phyloP scores from a whole-genome alignment of 1,284 basidiomycete species.

The Apiotrichum veenhuisii region DNA sequence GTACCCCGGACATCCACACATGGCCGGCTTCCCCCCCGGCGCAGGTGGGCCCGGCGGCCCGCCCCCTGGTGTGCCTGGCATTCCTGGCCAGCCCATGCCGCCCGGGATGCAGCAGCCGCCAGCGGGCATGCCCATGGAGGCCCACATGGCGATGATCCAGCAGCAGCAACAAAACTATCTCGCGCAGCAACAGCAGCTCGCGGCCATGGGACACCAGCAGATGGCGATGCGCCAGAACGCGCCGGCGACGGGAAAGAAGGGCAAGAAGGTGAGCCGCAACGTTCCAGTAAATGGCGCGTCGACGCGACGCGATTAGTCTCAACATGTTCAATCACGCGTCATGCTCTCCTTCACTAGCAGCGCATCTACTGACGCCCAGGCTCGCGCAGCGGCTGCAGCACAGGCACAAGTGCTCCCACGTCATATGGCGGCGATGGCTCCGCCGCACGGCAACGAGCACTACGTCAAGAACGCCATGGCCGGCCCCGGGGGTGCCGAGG shows the following conservation, averaged over 20 bases:
- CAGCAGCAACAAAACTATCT: conserved; percentile 18
- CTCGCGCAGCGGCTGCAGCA: conserved; percentile 1
- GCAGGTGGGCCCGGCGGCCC: background rate
- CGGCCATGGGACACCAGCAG: conserved; percentile 6
- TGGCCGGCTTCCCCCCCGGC: conserved; percentile 3
- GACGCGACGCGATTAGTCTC: background rate
- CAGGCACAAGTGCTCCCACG: conserved; percentile 12
- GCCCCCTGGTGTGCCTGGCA: conserved; percentile 1
- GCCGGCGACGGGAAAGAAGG: background rate
- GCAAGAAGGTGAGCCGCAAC: conserved; percentile 4
- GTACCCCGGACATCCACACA: conserved; percentile 5
- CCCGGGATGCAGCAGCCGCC: conserved; percentile 2
- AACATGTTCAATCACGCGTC: background rate
- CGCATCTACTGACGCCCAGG: background rate
- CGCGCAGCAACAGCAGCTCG: conserved; percentile 21
- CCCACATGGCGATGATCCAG: conserved; percentile 19
- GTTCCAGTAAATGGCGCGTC: background rate
- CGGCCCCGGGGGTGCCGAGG: background rate
- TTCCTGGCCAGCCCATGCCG: background rate
- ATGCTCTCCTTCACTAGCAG: background rate
- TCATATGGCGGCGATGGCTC: conserved; percentile 1
- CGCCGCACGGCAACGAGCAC: conserved; percentile 20
- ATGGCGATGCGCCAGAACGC: conserved; percentile 3
- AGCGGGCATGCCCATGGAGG: conserved; percentile 7
- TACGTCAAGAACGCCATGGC: conserved; percentile 31